A percentile compares a stretch with the other conserved stretches of the same genome.
Evolutionary conservation across 2,329 filamentous ascomycete species (phyloP).

Genomic region (Curvularia spicifera): DNA sequence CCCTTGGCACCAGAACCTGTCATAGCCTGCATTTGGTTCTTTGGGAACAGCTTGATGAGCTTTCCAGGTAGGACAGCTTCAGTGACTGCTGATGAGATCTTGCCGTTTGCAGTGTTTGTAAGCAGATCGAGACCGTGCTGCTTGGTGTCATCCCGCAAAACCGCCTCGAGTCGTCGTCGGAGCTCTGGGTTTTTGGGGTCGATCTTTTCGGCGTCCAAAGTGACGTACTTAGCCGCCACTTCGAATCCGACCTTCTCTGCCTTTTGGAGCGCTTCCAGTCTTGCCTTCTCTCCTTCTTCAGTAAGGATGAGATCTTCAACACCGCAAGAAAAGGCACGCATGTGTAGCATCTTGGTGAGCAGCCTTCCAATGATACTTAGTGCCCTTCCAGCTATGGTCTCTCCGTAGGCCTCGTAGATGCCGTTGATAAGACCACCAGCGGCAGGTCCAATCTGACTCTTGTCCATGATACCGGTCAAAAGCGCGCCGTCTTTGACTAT

Average conservation of each 20-base stretch:
- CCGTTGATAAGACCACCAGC: conserved; percentile 88
- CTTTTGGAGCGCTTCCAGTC: conserved; percentile 70
- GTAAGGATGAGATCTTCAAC: conserved; percentile 95
- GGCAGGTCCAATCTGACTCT: conserved; percentile 89
- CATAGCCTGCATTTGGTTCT: conserved; percentile 99
- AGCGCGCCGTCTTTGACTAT: conserved; percentile 87
- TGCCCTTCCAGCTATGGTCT: conserved; percentile 82
- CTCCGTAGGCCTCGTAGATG: conserved; percentile 91
- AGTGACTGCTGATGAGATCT: conserved; percentile 80
- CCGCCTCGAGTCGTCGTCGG: conserved; percentile 80
- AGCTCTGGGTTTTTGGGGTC: conserved; percentile 73
- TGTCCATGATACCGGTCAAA: conserved; percentile 90
- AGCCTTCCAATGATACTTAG: conserved; percentile 89
- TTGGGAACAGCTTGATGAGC: conserved; percentile 89
- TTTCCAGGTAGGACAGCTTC: conserved; percentile 78
- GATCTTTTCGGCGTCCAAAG: conserved; percentile 69
- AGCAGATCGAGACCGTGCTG: conserved; percentile 88
- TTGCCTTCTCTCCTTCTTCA: conserved; percentile 72
- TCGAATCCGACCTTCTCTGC: conserved; percentile 75
- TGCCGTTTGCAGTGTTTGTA: conserved; percentile 72
- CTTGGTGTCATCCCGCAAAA: conserved; percentile 88
- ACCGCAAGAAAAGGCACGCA: conserved; percentile 95
- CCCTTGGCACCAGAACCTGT: conserved; percentile 96
- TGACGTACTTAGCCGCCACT: conserved; percentile 87
- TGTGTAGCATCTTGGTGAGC: conserved; percentile 86